Evolutionary conservation across 805 yeast species (phyloP), one percentile per base, ranked within the genome.

Genomic region (Myxozyma neotropica): DNA sequence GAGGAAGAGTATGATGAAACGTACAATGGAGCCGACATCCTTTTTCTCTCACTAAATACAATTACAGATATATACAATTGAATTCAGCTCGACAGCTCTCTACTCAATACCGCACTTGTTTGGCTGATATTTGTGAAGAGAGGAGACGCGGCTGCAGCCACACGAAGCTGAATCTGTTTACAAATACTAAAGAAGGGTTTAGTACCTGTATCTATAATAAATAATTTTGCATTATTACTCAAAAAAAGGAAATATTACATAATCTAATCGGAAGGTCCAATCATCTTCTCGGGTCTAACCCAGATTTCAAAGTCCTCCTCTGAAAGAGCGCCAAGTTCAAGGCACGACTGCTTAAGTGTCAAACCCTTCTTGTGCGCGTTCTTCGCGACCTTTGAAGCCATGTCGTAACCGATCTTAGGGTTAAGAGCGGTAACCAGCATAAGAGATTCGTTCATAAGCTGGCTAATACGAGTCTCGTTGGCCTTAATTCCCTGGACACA

Each of bases 341-440:
- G 80, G 63, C 97, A 97, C 65, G 96, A 85, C 77, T 91, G 88
- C 80, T 94, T 94, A 78, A 94, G 83, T 47, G 99, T 94, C 71
- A 93, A 81, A 27, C 97, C 97, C 82, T 94, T 91, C 81, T 92
- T 88, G 84, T 94, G 98, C 51, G 99, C 99, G 74, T 94, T 89
- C 83, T 94, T 94, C 69, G 99, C 99, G 55, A 91, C 93, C 84
- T 93, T 92, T 60, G 97, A 90, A 59, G 99, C 98, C 70, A 86
- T 83, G 74, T 94, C 99, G 80, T 94, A 94, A 72, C 99, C 99
- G 70, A 94, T 94, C 86, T 93, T 91, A 71, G 99, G 97, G 84
- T 94, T 94, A 74, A 94, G 83, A 26, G 99, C 97, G 59, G 99
- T 94, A 53, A 94, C 99, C 78, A 94, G 84, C 99, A 94, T 94